A percentile compares a stretch with the other conserved stretches of the same genome.
phyloP scores from a whole-genome alignment of 768 basidiomycete genomes.

The Amanita brunnescens region DNA sequence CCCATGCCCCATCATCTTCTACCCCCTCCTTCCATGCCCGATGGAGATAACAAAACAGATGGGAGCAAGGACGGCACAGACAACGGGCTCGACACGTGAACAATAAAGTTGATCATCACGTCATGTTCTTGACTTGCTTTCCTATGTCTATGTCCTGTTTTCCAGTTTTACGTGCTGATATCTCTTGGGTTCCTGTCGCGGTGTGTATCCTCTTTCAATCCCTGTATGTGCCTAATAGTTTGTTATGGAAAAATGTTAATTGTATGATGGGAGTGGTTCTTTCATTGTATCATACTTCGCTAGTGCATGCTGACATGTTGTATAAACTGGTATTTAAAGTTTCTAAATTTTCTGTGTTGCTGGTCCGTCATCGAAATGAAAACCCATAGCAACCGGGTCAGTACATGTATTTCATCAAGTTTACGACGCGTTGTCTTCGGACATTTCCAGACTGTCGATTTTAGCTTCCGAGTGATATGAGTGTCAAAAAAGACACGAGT shows the following conservation, averaged over 20 bases:
- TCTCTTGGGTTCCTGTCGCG: not conserved
- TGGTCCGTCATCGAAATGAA: too few relatives aligned
- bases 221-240: not conserved
- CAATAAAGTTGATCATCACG: not conserved
- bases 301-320: not conserved
- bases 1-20: conserved; percentile 3
- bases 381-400: too few relatives aligned
- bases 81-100: not conserved
- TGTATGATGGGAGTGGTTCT: not conserved
- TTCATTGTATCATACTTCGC: not conserved
- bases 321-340: too few relatives aligned
- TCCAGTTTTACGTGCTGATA: not conserved
- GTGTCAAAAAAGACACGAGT: too few relatives aligned
- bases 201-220: not conserved
- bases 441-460: too few relatives aligned
- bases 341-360: too few relatives aligned
- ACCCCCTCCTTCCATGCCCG: conserved; percentile 1
- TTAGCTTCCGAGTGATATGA: too few relatives aligned
- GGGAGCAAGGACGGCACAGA: conserved; percentile 2
- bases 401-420: too few relatives aligned
- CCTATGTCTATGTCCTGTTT: not conserved
- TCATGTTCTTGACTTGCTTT: not conserved
- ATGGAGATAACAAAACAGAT: not conserved
- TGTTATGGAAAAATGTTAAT: too few relatives aligned
- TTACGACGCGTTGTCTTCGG: too few relatives aligned